Base-by-base conservation (phyloP, 208 protist genomes). In the Borovskyia barvae region DNA sequence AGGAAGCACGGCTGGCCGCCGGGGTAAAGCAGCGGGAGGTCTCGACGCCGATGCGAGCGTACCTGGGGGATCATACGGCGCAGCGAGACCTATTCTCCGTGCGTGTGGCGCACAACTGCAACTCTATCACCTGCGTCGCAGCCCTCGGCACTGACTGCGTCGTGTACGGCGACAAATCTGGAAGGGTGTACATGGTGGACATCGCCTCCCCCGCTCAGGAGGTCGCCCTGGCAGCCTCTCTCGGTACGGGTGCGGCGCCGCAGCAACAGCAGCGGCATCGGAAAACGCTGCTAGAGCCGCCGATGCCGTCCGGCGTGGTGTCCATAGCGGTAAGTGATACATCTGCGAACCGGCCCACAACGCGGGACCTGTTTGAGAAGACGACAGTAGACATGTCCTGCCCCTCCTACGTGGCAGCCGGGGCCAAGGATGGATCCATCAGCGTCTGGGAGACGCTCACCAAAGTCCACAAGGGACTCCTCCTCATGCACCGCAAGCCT, bases 81-180 rank as follows among this genome's bases (percentile, higher is more conserved):
- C 19, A 48, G 50, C 63, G 49, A 7, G 59, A 62, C 36, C 35
- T 53, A 33, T 48, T 56, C 39, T 69, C 76, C 0, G 53, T 93
- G 15, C 77, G 80, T 12, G 64, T 95, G 26, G 69, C 72, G 11
- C 89, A 95, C 72, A 95, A 95, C 74, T 78, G 83, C 65, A 93
- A 95, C 66, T 68, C 82, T 37, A 71, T 95, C 41, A 93, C 89
- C n/a, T 83, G 82, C 32, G 80, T 92, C 29, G 83, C 82, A 19
- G 51, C 61, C 39, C 75, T 95, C 53, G 84, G 82, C 24, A 43
- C 32, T 0, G 77, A 90, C 12, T 49, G 85, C 25, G 62, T 95
- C 24, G 77, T 87, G 7, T 79, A 90, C 28, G 90, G 90, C 26
- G 90, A 96, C 53, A 96, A 96, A 64, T 77, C 87, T 1, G 90